A percentile compares a stretch with the other conserved stretches of the same genome.
Evolutionary conservation across 202 grass and related monocot genomes (phyloP).

Genomic region (Digitaria exilis): DNA sequence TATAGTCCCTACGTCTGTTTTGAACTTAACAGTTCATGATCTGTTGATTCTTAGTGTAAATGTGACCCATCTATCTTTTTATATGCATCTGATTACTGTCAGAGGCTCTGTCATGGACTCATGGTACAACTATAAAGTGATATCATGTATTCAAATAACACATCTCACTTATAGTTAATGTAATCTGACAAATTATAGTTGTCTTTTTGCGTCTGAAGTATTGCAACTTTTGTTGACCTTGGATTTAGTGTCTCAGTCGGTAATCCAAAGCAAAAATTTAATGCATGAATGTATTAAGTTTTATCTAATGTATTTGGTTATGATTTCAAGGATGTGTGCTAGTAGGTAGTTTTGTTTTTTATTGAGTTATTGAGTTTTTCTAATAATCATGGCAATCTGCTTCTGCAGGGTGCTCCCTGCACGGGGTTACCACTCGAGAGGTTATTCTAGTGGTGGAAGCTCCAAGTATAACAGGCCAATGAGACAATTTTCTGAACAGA

Average conservation of each 20-base stretch:
- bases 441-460: slow-evolving; percentile 53
- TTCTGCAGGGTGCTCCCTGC: slow-evolving; percentile 46
- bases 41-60: neutral
- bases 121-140: neutral
- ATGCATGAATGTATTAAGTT: neutral
- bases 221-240: neutral
- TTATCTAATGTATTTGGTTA: neutral
- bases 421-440: slow-evolving; percentile 35
- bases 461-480: slow-evolving; percentile 45
- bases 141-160: neutral
- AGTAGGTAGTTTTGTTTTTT: slow-evolving; percentile 20
- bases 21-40: neutral
- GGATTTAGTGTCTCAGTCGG: neutral
- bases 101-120: neutral
- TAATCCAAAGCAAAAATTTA: neutral
- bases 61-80: neutral
- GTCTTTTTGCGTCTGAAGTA: neutral
- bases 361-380: neutral
- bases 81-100: neutral
- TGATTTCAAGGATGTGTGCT: neutral
- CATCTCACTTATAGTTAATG: neutral
- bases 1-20: neutral
- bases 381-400: slow-evolving; percentile 17
- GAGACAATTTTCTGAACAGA: slow-evolving; percentile 54
- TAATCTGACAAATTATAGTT: neutral